Evolutionary conservation across 2,329 filamentous ascomycete genomes (phyloP), one percentile per base, ranked within the genome.

Genomic region (Catunica adiposa): DNA sequence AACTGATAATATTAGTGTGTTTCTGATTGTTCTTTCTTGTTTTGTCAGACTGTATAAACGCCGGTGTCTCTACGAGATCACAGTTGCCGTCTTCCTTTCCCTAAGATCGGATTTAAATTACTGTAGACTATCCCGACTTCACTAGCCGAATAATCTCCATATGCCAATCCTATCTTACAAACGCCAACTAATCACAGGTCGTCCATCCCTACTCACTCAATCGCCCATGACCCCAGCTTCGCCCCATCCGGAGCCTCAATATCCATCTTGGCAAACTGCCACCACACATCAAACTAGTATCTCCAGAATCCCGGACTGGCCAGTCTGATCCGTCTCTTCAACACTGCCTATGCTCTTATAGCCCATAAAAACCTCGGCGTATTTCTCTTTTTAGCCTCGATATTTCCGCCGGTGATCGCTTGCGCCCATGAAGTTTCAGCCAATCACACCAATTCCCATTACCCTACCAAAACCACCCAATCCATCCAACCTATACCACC

Each of bases 391-490:
- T 34, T 11, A 34, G 29, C 11, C 29, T 11, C 29, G 29, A 34
- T 34, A 5, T 34, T 11, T 11, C 5, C 44, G 44, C 44, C 9
- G 11, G 44, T 29, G 8, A 26, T 20, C 44, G 44, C 15, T 48
- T 25, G 26, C 20, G 9, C 22, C 17, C 22, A 48, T 23, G 6
- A 48, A 25, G 17, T 8, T 48, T 8, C 3, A 26, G 44, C 44
- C 44, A 48, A 48, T 48, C 44, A 48, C 23, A 6, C 9, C 44
- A 48, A 48, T 48, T 48, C 23, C 20, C 44, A 48, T 48, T 48
- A 48, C 44, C 22, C 23, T 48, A 48, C 22, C 3, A 20, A 48
- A 48, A 48, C 44, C 11, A 48, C 44, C 40, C 8, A n/a, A 44
- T 17, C 15, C 40, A 44, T 38, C 40, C 17, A 44, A 11, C 1